Evolutionary conservation across 2,329 filamentous ascomycete genomes (phyloP).

Genomic region (Colletotrichum lupini): DNA sequence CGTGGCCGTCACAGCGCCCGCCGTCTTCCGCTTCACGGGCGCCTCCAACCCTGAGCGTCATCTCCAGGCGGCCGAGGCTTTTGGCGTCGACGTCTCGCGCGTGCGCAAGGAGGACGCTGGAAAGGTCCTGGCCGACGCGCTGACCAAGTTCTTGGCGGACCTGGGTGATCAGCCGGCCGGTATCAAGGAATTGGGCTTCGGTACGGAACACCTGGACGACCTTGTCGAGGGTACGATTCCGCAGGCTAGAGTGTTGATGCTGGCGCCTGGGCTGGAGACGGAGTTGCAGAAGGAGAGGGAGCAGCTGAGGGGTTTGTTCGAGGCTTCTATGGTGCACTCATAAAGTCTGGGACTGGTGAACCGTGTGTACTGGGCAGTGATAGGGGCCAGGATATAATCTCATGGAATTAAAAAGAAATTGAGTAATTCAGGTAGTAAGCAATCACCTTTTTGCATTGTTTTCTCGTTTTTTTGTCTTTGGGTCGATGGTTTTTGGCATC

Average conservation of each 20-base stretch:
- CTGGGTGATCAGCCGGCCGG: conserved; percentile 93
- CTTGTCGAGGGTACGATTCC: conserved; percentile 96
- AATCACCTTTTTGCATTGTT: neutral
- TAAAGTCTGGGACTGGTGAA: neutral
- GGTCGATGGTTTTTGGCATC: neutral
- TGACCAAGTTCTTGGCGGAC: conserved; percentile 82
- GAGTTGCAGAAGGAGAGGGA: conserved; percentile 78
- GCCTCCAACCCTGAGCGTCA: conserved; percentile 94
- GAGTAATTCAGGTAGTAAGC: neutral
- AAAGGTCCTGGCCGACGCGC: conserved; percentile 85
- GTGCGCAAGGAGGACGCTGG: conserved; percentile 92
- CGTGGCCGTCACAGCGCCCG: conserved; percentile 91
- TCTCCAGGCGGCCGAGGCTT: conserved; percentile 86
- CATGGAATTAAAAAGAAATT: neutral
- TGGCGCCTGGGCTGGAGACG: conserved; percentile 83
- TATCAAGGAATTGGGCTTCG: conserved; percentile 85
- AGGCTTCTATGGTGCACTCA: conserved; percentile 61
- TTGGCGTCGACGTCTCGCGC: conserved; percentile 88
- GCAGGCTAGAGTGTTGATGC: conserved; percentile 88
- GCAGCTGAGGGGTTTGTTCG: conserved; percentile 76
- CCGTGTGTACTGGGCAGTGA: neutral
- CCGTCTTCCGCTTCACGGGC: conserved; percentile 93
- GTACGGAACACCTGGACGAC: conserved; percentile 77
- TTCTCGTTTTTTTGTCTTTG: neutral
- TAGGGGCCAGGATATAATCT: neutral